These are phyloP conservation scores for Metschnikowia cubensis DNA, from an alignment of 805 yeast species.

Conservation along the genomic window DNA sequence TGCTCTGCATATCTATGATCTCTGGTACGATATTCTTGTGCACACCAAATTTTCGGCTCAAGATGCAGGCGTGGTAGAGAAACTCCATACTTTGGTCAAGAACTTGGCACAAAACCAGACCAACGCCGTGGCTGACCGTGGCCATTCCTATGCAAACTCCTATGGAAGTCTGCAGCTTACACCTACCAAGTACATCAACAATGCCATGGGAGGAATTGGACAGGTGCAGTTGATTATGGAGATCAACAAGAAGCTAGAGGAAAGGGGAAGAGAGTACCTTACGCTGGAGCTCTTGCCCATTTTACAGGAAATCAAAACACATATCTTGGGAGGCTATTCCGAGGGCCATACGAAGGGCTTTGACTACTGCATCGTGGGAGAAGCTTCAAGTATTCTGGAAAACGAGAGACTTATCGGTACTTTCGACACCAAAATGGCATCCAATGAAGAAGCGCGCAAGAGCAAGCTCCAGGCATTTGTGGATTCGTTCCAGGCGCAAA, in stretches of 20 bases:
- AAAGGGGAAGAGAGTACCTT: constrained; percentile 32
- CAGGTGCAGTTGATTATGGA: constrained; percentile 70
- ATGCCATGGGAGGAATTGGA: constrained; percentile 66
- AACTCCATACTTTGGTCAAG: constrained; percentile 68
- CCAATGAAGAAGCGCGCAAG: constrained; percentile 8
- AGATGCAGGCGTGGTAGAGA: constrained; percentile 45
- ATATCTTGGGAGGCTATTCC: constrained; percentile 35
- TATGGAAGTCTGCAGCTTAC: constrained; percentile 64
- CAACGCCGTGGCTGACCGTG: constrained; percentile 77
- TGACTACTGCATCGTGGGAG: constrained; percentile 58
- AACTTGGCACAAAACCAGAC: constrained; percentile 72
- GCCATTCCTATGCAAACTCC: constrained; percentile 78
- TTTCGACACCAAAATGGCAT: constrained; percentile 26
- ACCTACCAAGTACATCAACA: constrained; percentile 55
- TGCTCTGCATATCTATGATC: constrained; percentile 52
- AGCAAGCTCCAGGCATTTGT: constrained; percentile 18
- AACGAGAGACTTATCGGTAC: constrained; percentile 34
- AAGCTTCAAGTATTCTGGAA: constrained; percentile 32
- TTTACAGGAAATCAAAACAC: constrained; percentile 47
- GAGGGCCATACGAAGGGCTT: constrained; percentile 25
- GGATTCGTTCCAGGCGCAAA: constrained; percentile 13
- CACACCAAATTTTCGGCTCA: constrained; percentile 62
- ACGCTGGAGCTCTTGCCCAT: constrained; percentile 58
- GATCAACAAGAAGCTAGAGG: constrained; percentile 48
- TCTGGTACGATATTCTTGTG: constrained; percentile 65